Evolutionary conservation across 345 rosid genomes (phyloP).

Genomic region (Melastoma malabathricum): DNA sequence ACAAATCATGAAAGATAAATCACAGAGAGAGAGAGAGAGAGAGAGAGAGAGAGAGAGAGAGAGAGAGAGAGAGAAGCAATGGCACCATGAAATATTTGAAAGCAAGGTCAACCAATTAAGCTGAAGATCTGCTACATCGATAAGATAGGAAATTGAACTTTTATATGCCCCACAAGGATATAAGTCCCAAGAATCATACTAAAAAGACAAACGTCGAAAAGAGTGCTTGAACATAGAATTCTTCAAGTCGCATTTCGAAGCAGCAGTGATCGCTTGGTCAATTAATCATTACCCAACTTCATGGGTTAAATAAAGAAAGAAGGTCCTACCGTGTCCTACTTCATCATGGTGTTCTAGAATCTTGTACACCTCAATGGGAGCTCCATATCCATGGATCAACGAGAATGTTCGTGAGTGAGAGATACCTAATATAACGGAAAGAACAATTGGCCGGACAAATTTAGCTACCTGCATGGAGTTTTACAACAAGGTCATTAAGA

Average conservation of each 20-base stretch:
- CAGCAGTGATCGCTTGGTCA: not conserved
- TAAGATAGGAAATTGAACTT: too few species aligned
- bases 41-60: too few species aligned
- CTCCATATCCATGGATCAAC: conserved; percentile 71
- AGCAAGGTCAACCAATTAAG: too few species aligned
- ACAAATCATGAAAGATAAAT: not conserved
- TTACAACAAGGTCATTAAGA: not conserved
- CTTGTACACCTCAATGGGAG: conserved; percentile 76
- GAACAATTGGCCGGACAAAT: conserved; percentile 50
- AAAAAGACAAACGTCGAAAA: too few species aligned
- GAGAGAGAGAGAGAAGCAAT: too few species aligned
- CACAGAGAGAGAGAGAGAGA: too few species aligned
- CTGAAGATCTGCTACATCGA: too few species aligned
- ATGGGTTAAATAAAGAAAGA: not conserved
- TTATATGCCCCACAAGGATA: too few species aligned
- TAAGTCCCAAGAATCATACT: too few species aligned
- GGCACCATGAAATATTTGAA: too few species aligned
- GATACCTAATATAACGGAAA: conserved; percentile 65
- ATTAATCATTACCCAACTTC: not conserved
- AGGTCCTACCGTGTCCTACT: conserved; percentile 43
- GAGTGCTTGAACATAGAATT: too few species aligned
- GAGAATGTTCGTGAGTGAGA: conserved; percentile 89
- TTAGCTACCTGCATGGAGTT: conserved; percentile 55
- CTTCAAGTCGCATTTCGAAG: too few species aligned
- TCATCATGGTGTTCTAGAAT: conserved; percentile 85